phyloP scores from a whole-genome alignment of 2,329 filamentous ascomycete species.

The Fusarium dlaminii region DNA sequence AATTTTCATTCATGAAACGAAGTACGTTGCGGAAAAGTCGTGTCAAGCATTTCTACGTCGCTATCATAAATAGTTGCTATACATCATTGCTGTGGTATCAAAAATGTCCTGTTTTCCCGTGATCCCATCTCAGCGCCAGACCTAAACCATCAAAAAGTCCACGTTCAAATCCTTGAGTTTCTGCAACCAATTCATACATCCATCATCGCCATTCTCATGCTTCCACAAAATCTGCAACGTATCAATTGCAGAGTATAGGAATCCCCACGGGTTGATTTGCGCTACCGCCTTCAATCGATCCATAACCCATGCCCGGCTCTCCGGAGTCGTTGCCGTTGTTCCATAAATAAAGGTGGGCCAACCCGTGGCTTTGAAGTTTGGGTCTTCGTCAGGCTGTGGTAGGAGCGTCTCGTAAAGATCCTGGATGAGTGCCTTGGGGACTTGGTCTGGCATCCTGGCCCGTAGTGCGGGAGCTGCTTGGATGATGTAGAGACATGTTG shows the following conservation, averaged over 20 bases:
- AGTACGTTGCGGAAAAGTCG: neutral
- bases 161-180: constrained; percentile 52
- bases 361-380: constrained; percentile 64
- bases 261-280: constrained; percentile 57
- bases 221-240: constrained; percentile 56
- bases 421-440: constrained; percentile 49
- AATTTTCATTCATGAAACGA: neutral
- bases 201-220: constrained; percentile 43
- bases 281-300: constrained; percentile 53
- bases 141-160: constrained; percentile 47
- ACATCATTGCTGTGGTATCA: constrained; percentile 28
- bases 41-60: neutral
- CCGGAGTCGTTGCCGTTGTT: constrained; percentile 56
- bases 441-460: constrained; percentile 26
- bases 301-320: constrained; percentile 58
- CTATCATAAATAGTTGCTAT: neutral
- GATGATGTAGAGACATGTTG: constrained; percentile 57
- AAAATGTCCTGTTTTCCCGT: constrained; percentile 28
- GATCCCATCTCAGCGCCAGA: constrained; percentile 21
- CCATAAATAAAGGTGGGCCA: constrained; percentile 67
- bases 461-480: constrained; percentile 48
- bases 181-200: constrained; percentile 52
- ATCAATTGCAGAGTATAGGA: constrained; percentile 57
- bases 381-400: constrained; percentile 58
- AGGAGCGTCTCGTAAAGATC: constrained; percentile 60